Evolutionary conservation across 768 basidiomycete species (phyloP).

Genomic region (Mycena haematopus): DNA sequence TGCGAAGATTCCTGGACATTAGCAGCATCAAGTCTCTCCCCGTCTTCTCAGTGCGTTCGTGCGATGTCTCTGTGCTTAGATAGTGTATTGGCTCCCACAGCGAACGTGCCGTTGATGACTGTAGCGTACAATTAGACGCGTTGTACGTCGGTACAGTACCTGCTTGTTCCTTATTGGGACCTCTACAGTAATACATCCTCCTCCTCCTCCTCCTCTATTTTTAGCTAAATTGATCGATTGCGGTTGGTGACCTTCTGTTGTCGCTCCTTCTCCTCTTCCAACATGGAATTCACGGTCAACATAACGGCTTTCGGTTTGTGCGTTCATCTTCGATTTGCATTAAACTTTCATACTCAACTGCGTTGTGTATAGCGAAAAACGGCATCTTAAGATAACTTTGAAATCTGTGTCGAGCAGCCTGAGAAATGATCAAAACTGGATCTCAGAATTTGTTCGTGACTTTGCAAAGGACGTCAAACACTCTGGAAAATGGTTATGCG

Average conservation of each 20-base stretch:
- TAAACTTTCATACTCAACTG: not conserved
- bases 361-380: constrained; percentile 1
- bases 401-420: no score
- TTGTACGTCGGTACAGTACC: no score
- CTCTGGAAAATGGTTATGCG: constrained; percentile 17
- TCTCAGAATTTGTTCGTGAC: not conserved
- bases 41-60: no score
- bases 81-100: no score
- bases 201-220: no score
- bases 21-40: no score
- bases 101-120: no score
- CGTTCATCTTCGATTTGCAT: not conserved
- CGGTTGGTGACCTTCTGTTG: not conserved
- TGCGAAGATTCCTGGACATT: no score
- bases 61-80: no score
- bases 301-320: constrained; percentile 17
- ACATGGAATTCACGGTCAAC: constrained; percentile 20
- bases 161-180: no score
- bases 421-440: not conserved
- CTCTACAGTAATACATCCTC: no score
- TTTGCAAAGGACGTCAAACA: constrained; percentile 8
- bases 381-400: constrained; percentile 18
- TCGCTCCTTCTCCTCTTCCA: not conserved
- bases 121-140: no score
- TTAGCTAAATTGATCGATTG: not conserved